Evolutionary conservation across 352 stramenopile genomes (phyloP), one percentile per base, ranked within the genome.

Genomic region (Phytophthora pisi): DNA sequence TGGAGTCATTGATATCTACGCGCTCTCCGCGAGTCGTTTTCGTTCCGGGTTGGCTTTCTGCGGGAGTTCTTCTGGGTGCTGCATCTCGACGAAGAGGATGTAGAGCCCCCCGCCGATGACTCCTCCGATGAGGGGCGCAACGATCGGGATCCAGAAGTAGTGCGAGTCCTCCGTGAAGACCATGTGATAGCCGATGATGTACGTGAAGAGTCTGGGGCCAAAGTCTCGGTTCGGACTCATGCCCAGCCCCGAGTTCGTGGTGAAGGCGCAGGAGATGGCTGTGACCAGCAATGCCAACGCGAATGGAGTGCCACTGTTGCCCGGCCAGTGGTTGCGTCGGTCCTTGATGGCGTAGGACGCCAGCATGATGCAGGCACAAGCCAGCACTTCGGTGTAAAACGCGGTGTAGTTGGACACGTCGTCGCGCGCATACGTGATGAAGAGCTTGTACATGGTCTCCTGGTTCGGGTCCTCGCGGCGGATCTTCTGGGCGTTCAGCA

Each of bases 151-250:
- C 75, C 75, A 84, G 58, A 86, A 72, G 58, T 72, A 72, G 50
- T 67, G 56, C 43, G 58, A 72, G 64, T 72, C 64, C 30, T 67
- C 58, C 69, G 70, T 86, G 70, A 82, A 86, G 20, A 84, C 75
- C 55, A 77, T 65, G 58, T 82, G 67, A 63, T 68, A 72, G 51
- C 57, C 57, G 34, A 67, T 51, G 28, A 61, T 47, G 58, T 72
- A 72, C 30, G 59, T 72, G 64, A 72, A 72, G 24, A 85, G 57
- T 10, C 77, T 77, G 36, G 77, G 77, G 7, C 59, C 79, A 55
- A 88, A 88, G 61, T 84, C 76, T 45, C 78, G 73, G 31, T 77
- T 79, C 5, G 74, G 75, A 36, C 81, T 87, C 62, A 87, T 78
- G 20, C 73, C 78, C 20, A 79, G 75, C 8, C 72, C 72, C 23